Evolutionary conservation across 768 basidiomycete species (phyloP).

Genomic region (Crucibulum laeve): DNA sequence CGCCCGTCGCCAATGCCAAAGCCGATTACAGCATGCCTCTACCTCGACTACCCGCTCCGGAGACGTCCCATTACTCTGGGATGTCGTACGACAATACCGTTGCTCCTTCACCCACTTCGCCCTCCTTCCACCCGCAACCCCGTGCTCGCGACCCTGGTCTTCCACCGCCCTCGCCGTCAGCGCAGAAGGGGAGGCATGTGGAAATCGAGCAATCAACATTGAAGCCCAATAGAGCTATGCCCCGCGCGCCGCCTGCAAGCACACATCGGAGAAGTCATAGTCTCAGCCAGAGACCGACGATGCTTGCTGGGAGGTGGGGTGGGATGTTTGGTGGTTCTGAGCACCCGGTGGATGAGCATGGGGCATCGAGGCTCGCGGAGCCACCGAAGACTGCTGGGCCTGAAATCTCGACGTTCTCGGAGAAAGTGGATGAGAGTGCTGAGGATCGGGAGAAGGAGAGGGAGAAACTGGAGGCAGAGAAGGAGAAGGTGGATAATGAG

Average conservation of each 20-base stretch:
- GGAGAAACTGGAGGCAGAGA: slow-evolving; percentile 21
- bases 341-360: slow-evolving; percentile 37
- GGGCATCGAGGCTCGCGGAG: slow-evolving; percentile 23
- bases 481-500: slow-evolving; percentile 20
- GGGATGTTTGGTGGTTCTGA: slow-evolving; percentile 52
- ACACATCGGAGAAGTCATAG: slow-evolving; percentile 83
- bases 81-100: slow-evolving; percentile 70
- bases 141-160: slow-evolving; percentile 64
- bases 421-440: slow-evolving; percentile 27
- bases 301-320: slow-evolving; percentile 48
- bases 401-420: slow-evolving; percentile 52
- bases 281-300: slow-evolving; percentile 68
- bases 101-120: slow-evolving; percentile 56
- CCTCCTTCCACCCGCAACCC: slow-evolving; percentile 55
- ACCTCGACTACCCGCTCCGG: slow-evolving; percentile 76
- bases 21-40: slow-evolving; percentile 83
- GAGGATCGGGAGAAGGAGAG: slow-evolving; percentile 24
- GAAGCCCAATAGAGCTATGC: slow-evolving; percentile 27
- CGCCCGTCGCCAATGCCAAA: slow-evolving; percentile 23
- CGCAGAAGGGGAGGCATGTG: slow-evolving; percentile 18
- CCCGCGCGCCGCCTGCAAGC: slow-evolving; percentile 70
- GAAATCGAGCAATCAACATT: slow-evolving; percentile 24
- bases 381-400: slow-evolving; percentile 64
- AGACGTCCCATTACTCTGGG: slow-evolving; percentile 76
- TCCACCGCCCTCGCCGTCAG: slow-evolving; percentile 38